Evolutionary conservation across 169 alveolate species (phyloP).

Genomic region (Plasmodium reichenowi): DNA sequence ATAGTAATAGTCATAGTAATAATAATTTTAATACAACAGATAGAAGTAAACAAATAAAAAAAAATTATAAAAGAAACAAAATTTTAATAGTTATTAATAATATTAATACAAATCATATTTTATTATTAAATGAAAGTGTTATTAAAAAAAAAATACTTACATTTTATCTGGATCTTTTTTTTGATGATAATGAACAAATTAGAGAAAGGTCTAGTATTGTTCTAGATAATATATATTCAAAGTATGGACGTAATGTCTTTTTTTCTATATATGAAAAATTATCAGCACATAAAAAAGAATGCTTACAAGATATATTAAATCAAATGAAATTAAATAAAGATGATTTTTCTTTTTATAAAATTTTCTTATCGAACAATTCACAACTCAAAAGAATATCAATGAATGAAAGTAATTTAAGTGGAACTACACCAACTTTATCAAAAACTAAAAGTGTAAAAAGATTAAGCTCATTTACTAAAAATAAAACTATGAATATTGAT

Average conservation of each 20-base stretch:
- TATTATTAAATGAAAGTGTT: constrained; percentile 60
- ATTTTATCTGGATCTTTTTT: constrained; percentile 58
- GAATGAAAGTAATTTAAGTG: constrained; percentile 36
- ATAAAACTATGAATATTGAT: constrained; percentile 44
- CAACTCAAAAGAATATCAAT: constrained; percentile 53
- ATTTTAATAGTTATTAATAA: constrained; percentile 37
- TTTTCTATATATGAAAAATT: constrained; percentile 55
- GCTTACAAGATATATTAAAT: constrained; percentile 60
- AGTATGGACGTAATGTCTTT: constrained; percentile 34
- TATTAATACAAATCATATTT: constrained; percentile 49
- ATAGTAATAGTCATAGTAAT: neutral
- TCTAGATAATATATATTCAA: constrained; percentile 58
- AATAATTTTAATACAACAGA: neutral
- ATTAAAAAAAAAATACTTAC: constrained; percentile 48
- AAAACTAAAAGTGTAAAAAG: constrained; percentile 46
- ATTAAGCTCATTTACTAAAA: constrained; percentile 32
- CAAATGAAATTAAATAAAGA: constrained; percentile 60
- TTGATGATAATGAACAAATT: constrained; percentile 59
- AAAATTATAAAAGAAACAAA: constrained; percentile 46
- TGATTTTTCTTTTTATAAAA: constrained; percentile 56
- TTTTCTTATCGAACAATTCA: constrained; percentile 27
- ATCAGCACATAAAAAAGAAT: constrained; percentile 70
- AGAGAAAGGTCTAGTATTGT: constrained; percentile 65
- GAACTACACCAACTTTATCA: constrained; percentile 22
- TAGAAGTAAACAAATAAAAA: neutral